These are phyloP conservation scores for Claviceps purpurea DNA, from an alignment of 2,329 filamentous ascomycete species.

Conservation along the genomic window DNA sequence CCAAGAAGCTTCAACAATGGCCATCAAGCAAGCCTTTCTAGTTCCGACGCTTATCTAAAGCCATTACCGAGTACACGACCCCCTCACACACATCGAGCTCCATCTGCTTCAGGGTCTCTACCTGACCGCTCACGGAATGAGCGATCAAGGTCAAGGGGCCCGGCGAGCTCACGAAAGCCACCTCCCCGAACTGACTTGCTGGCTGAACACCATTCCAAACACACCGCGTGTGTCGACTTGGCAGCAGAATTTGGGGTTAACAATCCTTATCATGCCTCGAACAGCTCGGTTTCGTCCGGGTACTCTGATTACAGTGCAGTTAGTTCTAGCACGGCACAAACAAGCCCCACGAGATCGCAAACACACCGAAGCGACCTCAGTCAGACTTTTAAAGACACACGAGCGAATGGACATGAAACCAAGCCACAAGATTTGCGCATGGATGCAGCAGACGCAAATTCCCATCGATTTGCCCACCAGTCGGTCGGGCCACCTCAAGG, in stretches of 20 bases:
- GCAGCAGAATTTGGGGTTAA: slow-evolving; percentile 46
- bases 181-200: slow-evolving; percentile 38
- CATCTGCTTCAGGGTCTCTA: slow-evolving; percentile 33
- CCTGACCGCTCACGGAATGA: slow-evolving; percentile 22
- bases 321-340: slow-evolving; percentile 48
- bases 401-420: slow-evolving; percentile 32
- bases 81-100: slow-evolving; percentile 23
- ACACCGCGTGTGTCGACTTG: slow-evolving; percentile 36
- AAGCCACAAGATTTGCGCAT: slow-evolving; percentile 17
- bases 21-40: slow-evolving; percentile 24
- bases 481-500: slow-evolving; percentile 16
- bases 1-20: slow-evolving; percentile 25
- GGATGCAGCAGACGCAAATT: slow-evolving; percentile 19
- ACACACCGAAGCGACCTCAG: slow-evolving; percentile 30
- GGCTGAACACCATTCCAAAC: slow-evolving; percentile 23
- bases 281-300: slow-evolving; percentile 52
- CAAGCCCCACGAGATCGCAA: slow-evolving; percentile 24
- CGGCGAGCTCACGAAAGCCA: slow-evolving; percentile 37
- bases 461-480: slow-evolving; percentile 13
- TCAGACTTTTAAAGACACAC: slow-evolving; percentile 41
- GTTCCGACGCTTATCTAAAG: slow-evolving; percentile 41
- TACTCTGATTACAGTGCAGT: slow-evolving; percentile 45
- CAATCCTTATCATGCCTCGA: slow-evolving; percentile 51
- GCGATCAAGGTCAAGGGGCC: slow-evolving; percentile 30
- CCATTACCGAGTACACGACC: slow-evolving; percentile 22